Percentiles rank a stretch among this genome's conserved stretches.
These are phyloP conservation scores for Gracilariopsis chorda DNA, from an alignment of 23 red algal species.

Conservation along the genomic window DNA sequence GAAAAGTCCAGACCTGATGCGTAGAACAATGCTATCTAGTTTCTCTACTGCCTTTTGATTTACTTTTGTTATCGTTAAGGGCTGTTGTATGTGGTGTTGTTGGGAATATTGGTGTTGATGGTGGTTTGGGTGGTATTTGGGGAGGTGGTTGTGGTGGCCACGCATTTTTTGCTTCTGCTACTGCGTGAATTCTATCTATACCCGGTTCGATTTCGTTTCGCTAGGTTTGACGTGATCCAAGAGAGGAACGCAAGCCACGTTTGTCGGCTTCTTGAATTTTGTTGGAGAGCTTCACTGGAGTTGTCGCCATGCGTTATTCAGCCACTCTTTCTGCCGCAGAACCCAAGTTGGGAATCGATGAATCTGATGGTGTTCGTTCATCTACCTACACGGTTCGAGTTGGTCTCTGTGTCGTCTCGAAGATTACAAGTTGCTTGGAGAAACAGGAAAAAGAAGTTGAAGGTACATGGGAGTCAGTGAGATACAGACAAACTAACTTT, in stretches of 20 bases:
- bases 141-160: too few relatives aligned
- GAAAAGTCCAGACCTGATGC: not conserved
- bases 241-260: not conserved
- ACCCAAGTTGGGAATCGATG: not conserved
- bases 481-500: not conserved
- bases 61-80: too few relatives aligned
- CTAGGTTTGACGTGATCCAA: too few relatives aligned
- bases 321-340: not conserved
- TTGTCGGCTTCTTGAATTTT: not conserved
- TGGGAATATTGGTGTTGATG: too few relatives aligned
- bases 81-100: too few relatives aligned
- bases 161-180: too few relatives aligned
- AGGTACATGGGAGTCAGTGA: not conserved
- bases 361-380: not conserved
- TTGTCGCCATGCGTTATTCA: not conserved
- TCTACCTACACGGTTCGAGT: not conserved
- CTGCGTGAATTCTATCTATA: too few relatives aligned
- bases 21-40: too few relatives aligned
- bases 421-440: not conserved
- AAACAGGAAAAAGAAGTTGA: not conserved
- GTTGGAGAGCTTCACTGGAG: not conserved
- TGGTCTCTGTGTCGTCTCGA: not conserved
- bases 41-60: too few relatives aligned
- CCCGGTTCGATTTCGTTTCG: too few relatives aligned
- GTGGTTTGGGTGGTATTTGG: too few relatives aligned